Percentiles rank a stretch among this genome's conserved stretches.
Evolutionary conservation across 1,284 basidiomycete species (phyloP).

Genomic region (Ustilago vetiveriae): DNA sequence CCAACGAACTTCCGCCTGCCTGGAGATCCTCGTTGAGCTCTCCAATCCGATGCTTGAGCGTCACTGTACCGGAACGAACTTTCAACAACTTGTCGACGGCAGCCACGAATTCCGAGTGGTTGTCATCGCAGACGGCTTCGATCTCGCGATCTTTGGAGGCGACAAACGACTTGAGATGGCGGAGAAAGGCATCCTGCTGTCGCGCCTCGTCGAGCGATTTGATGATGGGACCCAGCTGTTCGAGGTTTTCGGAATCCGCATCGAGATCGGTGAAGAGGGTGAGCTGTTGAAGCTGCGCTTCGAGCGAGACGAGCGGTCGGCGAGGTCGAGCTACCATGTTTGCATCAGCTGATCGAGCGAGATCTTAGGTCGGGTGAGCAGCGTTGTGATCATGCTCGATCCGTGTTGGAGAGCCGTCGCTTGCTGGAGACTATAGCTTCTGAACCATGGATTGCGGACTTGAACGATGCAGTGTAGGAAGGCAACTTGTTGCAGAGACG

Average conservation of each 20-base stretch:
- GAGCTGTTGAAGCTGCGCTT: conserved; percentile 65
- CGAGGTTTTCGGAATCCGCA: conserved; percentile 61
- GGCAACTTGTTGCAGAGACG: too few species aligned
- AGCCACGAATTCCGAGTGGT: conserved; percentile 97
- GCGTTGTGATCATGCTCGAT: too few species aligned
- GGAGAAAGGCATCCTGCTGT: conserved; percentile 90
- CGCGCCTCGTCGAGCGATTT: conserved; percentile 80
- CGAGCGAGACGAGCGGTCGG: conserved; percentile 60
- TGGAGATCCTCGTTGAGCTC: conserved; percentile 73
- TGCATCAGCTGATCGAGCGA: too few species aligned
- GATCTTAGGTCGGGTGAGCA: too few species aligned
- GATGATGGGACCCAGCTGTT: conserved; percentile 67
- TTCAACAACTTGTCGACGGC: conserved; percentile 94
- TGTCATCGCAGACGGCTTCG: conserved; percentile 91
- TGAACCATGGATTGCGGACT: too few species aligned
- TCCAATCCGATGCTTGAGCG: conserved; percentile 71
- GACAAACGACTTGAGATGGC: conserved; percentile 84
- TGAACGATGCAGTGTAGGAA: too few species aligned
- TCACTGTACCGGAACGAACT: conserved; percentile 78
- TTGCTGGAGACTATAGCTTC: too few species aligned
- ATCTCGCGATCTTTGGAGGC: conserved; percentile 95
- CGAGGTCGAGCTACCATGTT: conserved; percentile 44
- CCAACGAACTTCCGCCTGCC: conserved; percentile 57
- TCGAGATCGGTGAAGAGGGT: conserved; percentile 65
- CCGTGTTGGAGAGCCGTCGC: too few species aligned